Conservation (phyloP, 2,329 filamentous ascomycete species). For the Zymoseptoria passerinii region DNA sequence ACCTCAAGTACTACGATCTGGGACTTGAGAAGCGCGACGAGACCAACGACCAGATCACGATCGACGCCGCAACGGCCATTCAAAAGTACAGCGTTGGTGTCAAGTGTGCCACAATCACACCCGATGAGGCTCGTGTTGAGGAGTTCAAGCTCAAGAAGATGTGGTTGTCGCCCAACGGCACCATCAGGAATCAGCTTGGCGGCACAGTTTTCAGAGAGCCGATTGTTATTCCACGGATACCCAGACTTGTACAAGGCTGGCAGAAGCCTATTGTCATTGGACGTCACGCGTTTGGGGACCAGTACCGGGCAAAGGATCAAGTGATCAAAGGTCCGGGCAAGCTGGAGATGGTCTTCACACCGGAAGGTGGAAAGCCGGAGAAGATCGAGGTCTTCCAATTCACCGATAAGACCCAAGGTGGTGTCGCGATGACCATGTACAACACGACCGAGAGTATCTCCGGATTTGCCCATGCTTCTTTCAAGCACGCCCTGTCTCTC, state of each 20-base stretch:
- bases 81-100: constrained; percentile 98
- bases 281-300: constrained; percentile 95
- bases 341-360: constrained; percentile 91
- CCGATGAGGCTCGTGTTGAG: constrained; percentile 90
- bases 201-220: constrained; percentile 99
- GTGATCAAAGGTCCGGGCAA: constrained; percentile 78
- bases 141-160: constrained; percentile 99
- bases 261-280: constrained; percentile 99
- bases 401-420: constrained; percentile 60
- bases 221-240: constrained; percentile 90
- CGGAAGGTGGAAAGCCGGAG: constrained; percentile 68
- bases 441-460: constrained; percentile 94
- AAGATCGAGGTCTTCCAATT: constrained; percentile 87
- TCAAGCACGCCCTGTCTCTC: constrained; percentile 90
- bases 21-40: constrained; percentile 90
- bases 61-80: constrained; percentile 93
- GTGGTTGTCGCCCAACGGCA: constrained; percentile 98
- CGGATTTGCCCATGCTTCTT: constrained; percentile 91
- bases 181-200: constrained; percentile 62
- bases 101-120: constrained; percentile 99
- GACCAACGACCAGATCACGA: constrained; percentile 92
- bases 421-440: constrained; percentile 91
- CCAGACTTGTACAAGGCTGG: constrained; percentile 91
- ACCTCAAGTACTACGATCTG: constrained; percentile 61
- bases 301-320: constrained; percentile 92